A percentile compares a stretch with the other conserved stretches of the same genome.
These are phyloP conservation scores for Limnanthes douglasii DNA, from an alignment of 345 rosid species.

Conservation along the genomic window DNA sequence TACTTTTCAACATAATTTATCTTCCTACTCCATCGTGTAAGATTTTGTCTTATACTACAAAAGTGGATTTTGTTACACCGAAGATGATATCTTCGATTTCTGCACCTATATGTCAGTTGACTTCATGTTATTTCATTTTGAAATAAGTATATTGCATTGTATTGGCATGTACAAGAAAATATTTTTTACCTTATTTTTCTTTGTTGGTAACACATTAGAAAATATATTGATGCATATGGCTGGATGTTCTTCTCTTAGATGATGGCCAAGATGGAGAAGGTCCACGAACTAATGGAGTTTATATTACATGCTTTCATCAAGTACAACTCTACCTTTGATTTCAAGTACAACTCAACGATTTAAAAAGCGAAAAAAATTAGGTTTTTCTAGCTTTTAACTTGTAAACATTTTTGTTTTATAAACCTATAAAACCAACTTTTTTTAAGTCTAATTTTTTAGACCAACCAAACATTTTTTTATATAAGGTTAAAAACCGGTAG, in stretches of 20 bases:
- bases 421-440: too few relatives aligned
- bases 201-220: slow-evolving; percentile 4
- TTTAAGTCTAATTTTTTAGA: too few relatives aligned
- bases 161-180: too few relatives aligned
- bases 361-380: too few relatives aligned
- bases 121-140: slow-evolving; percentile 4
- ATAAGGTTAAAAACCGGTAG: too few relatives aligned
- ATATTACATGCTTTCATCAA: slow-evolving; percentile 78
- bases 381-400: too few relatives aligned
- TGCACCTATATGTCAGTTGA: slow-evolving; percentile 42
- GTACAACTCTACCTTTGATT: slow-evolving; percentile 25
- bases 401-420: too few relatives aligned
- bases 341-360: too few relatives aligned
- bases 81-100: slow-evolving; percentile 76
- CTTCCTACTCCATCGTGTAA: slow-evolving; percentile 21
- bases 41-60: slow-evolving; percentile 89
- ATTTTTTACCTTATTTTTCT: slow-evolving; percentile 2
- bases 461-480: too few relatives aligned
- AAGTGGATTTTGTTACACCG: slow-evolving; percentile 86
- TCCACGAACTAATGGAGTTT: slow-evolving; percentile 77
- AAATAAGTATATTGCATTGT: slow-evolving; percentile 2
- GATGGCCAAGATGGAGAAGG: slow-evolving; percentile 63
- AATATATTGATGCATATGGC: too few relatives aligned
- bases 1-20: too few relatives aligned
- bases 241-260: slow-evolving; percentile 8